Percentiles rank a stretch among this genome's conserved stretches.
Conservation (phyloP, 768 basidiomycete species). For the Suillus tomentosus region DNA sequence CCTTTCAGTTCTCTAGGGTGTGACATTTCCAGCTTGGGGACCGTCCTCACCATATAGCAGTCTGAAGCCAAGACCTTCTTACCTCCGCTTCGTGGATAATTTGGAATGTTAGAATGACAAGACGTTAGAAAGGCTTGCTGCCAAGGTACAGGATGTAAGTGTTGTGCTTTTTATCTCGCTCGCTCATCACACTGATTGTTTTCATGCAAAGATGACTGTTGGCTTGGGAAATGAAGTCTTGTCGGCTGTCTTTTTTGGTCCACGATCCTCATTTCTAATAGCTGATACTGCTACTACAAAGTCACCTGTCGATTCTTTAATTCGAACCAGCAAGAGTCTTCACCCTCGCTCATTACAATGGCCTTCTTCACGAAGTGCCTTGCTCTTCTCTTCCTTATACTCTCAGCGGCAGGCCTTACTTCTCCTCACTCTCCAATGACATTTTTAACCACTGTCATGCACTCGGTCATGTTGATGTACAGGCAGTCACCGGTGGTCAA, state of each 20-base stretch:
- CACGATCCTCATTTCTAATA: conserved; percentile 7
- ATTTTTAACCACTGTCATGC: conserved; percentile 26
- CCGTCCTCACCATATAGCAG: no score
- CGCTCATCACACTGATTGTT: no score
- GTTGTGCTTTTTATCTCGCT: no score
- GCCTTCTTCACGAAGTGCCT: conserved; percentile 44
- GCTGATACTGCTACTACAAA: conserved; percentile 14
- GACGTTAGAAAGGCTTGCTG: no score
- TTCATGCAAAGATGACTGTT: no score
- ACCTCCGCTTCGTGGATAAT: no score
- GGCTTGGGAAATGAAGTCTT: no score
- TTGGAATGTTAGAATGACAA: no score
- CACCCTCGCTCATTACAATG: conserved; percentile 22
- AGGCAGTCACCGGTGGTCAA: background rate
- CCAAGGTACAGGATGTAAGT: no score
- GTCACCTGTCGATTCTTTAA: conserved; percentile 21
- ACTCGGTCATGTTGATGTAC: background rate
- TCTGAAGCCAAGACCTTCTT: no score
- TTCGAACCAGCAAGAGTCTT: conserved; percentile 12
- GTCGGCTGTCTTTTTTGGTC: conserved; percentile 10
- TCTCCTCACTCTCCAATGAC: conserved; percentile 40
- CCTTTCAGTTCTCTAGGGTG: no score
- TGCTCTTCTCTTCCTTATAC: conserved; percentile 44
- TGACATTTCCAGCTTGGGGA: no score
- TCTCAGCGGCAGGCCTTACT: conserved; percentile 39